Percentiles rank a stretch among this genome's conserved stretches.
Conservation (phyloP, 169 alveolate genomes). For the Plasmodium berghei region DNA sequence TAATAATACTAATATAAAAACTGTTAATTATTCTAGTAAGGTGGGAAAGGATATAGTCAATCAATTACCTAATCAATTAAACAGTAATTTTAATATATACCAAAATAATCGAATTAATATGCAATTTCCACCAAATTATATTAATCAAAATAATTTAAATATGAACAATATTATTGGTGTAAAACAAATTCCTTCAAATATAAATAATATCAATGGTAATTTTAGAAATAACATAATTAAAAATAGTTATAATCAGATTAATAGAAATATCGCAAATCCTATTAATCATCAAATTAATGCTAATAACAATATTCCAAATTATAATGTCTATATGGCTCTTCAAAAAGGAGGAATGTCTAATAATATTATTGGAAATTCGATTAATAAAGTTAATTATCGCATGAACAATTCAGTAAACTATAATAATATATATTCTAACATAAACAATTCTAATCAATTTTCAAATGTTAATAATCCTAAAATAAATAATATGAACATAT, state of each 20-base stretch:
- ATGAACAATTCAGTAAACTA: not conserved
- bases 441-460: not conserved
- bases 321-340: constrained; percentile 17
- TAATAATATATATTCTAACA: constrained; percentile 9
- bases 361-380: no score
- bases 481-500: constrained; percentile 5
- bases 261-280: constrained; percentile 15
- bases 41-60: not conserved
- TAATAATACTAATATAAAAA: constrained; percentile 1
- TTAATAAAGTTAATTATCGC: constrained; percentile 7
- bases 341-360: not conserved
- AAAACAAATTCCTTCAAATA: not conserved
- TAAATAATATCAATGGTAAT: not conserved
- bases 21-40: constrained; percentile 6
- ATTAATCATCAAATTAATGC: constrained; percentile 6
- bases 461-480: not conserved
- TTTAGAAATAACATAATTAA: constrained; percentile 41
- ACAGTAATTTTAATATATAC: constrained; percentile 4
- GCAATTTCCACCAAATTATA: constrained; percentile 4
- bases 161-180: no score
- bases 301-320: constrained; percentile 27
- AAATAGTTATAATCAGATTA: constrained; percentile 34
- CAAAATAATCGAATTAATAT: constrained; percentile 7
- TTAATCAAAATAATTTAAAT: not conserved
- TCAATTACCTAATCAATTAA: constrained; percentile 1